Base-by-base conservation (phyloP, 768 basidiomycete species). In the Agaricus bisporus region DNA sequence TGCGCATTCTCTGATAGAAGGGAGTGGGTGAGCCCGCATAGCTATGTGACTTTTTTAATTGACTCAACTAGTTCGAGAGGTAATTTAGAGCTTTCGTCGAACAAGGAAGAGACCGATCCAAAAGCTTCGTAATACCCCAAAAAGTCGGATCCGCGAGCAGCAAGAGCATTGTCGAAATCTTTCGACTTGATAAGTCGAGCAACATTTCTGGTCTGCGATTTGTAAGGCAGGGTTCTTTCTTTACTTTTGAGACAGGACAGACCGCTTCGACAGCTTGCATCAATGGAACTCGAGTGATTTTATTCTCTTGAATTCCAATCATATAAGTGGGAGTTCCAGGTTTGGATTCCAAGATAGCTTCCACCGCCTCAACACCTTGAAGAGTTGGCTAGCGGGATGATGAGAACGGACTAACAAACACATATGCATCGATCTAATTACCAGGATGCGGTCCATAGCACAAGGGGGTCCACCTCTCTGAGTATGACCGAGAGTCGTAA, bases 261-360 rank as follows among this genome's bases (percentile, higher is more conserved):
- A 91, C 93, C 85, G 86, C 85, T 41, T 82, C 81, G 15, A 99
- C 97, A 49, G 97, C 95, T 56, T 98, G 90, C 77, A 97, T 79
- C 41, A 99, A 73, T 12, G 93, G 92, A 8, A 95, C 86, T 25
- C 92, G 82, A 7, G 79, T 93, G 60, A 99, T 91, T 73, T 95
- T 95, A 74, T 97, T 98, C 72, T 98, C 95, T 58, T 82, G 81
- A 37, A 97, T 77, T 20, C 97, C 95, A 63, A 99, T 98, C 88
- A 99, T 95, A 66, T 95, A 98, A 0, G 93, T 95, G 4, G 95
- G 95, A 0, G 89, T 92, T 17, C 88, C 82, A 4, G 95, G 92
- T 0, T 82, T 88, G 0, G 95, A 81, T 60, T 87, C 83, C 5
- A 98, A 73, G 25, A 98, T 74, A 2, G 91, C 88, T 49, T 93